These are phyloP conservation scores for Neonectria faginata DNA, from an alignment of 2,329 filamentous ascomycete genomes.

Conservation along the genomic window DNA sequence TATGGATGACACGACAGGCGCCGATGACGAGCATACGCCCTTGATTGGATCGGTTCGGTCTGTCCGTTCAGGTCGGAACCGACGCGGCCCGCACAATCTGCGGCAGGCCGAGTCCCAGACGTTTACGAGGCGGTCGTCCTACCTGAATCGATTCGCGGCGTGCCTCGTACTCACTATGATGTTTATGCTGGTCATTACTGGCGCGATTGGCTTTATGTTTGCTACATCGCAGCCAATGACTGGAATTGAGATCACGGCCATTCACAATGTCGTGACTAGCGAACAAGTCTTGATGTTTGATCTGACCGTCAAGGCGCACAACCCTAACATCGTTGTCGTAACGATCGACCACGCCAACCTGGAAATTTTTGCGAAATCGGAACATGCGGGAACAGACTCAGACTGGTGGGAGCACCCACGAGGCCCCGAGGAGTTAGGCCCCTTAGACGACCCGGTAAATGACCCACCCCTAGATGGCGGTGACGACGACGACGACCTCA, in stretches of 20 bases:
- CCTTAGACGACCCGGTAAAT: conserved; percentile 50
- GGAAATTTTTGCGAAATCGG: conserved; percentile 94
- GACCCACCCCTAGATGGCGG: conserved; percentile 67
- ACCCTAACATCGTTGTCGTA: conserved; percentile 92
- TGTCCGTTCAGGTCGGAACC: conserved; percentile 66
- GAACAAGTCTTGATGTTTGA: conserved; percentile 97
- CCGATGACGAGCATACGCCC: conserved; percentile 89
- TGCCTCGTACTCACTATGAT: conserved; percentile 87
- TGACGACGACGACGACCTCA: conserved; percentile 69
- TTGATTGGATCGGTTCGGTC: conserved; percentile 74
- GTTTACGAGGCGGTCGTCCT: conserved; percentile 70
- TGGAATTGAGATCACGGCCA: conserved; percentile 80
- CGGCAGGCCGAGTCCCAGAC: conserved; percentile 81
- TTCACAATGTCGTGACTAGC: conserved; percentile 91
- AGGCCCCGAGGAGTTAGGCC: conserved; percentile 43
- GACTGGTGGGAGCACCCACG: conserved; percentile 66
- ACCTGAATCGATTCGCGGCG: conserved; percentile 81
- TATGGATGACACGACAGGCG: conserved; percentile 81
- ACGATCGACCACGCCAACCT: conserved; percentile 88
- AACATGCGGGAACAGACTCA: conserved; percentile 79
- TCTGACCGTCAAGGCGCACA: conserved; percentile 85
- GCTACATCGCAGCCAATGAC: conserved; percentile 89
- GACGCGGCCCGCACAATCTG: conserved; percentile 66
- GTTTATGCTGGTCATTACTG: conserved; percentile 83
- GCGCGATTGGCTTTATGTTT: conserved; percentile 88